Conservation (phyloP, 148 eudicot genomes). For the Heliamphora exappendiculata region DNA sequence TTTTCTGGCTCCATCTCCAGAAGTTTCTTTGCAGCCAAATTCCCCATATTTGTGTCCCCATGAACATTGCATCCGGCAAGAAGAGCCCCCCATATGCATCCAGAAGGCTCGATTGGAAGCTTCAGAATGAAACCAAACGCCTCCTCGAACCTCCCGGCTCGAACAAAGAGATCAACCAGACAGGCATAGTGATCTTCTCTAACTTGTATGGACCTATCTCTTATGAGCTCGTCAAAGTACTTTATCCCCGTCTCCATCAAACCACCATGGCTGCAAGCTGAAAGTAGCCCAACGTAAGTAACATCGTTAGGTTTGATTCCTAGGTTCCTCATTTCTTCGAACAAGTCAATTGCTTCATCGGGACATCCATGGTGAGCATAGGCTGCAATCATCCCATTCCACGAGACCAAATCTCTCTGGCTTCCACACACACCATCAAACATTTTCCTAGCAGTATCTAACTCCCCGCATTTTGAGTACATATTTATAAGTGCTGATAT, state of each 20-base stretch:
- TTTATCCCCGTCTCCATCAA: constrained; percentile 26
- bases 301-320: constrained; percentile 28
- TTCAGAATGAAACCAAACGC: constrained; percentile 24
- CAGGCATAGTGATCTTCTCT: constrained; percentile 32
- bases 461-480: constrained; percentile 35
- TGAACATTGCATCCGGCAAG: constrained; percentile 19
- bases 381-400: constrained; percentile 33
- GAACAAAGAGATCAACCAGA: constrained; percentile 32
- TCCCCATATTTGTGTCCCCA: constrained; percentile 9
- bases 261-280: constrained; percentile 40
- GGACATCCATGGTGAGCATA: constrained; percentile 37
- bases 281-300: constrained; percentile 32
- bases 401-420: constrained; percentile 26
- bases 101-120: constrained; percentile 13
- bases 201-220: constrained; percentile 17
- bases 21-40: constrained; percentile 4
- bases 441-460: constrained; percentile 19
- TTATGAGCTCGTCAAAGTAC: constrained; percentile 23
- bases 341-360: constrained; percentile 22
- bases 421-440: constrained; percentile 20
- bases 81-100: constrained; percentile 16
- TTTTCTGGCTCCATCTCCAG: constrained; percentile 16
- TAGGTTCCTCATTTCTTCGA: constrained; percentile 22
- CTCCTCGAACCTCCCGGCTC: constrained; percentile 35
- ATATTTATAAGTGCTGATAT: constrained; percentile 28